Base-by-base conservation (phyloP, 2,329 filamentous ascomycete genomes). In the Aspergillus oerlinghausenensis region DNA sequence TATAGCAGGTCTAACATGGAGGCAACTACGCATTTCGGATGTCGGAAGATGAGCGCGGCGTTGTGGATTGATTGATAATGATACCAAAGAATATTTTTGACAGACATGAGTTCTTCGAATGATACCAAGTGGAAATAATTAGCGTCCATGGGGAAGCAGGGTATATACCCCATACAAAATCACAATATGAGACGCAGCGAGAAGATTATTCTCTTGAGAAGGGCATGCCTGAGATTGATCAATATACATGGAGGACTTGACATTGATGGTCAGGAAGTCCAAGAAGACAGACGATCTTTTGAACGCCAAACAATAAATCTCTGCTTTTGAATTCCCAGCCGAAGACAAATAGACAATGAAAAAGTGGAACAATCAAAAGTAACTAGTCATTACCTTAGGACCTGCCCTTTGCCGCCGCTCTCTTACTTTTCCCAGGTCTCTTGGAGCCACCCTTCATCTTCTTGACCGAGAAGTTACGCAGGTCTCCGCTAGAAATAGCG, bases 401-500 rank as follows among this genome's bases (percentile, higher is more conserved):
- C 42, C 67, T 65, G 32, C 66, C 68, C 60, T 66, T 73, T 47
- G 62, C 64, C 11, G 75, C 72, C 45, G 73, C 74, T 60, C 78
- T 73, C 67, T 73, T 74, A 65, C 74, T 79, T 72, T 83, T 83
- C n/a, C 81, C 80, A 28, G 76, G 77, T 59, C 81, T 72, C 65
- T 78, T 75, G 45, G 74, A 67, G 47, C 70, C 71, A 54, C 69
- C 66, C 82, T 96, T 96, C 90, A 96, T 96, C 77, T 86, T 89
- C 80, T 88, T 91, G 40, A 82, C 82, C 54, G 88, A 92, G 79
- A 95, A 97, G 1, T 84, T 85, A 60, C 85, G 85, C 65, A 95
- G 77, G 73, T 99, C 94, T 59, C 85, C 88, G 49, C 87, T 92
- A 63, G 90, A 95, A 60, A 83, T 72, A 50, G 92, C 92, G 75